Evolutionary conservation across 768 basidiomycete species (phyloP).

Genomic region (Tulasnella sp.): DNA sequence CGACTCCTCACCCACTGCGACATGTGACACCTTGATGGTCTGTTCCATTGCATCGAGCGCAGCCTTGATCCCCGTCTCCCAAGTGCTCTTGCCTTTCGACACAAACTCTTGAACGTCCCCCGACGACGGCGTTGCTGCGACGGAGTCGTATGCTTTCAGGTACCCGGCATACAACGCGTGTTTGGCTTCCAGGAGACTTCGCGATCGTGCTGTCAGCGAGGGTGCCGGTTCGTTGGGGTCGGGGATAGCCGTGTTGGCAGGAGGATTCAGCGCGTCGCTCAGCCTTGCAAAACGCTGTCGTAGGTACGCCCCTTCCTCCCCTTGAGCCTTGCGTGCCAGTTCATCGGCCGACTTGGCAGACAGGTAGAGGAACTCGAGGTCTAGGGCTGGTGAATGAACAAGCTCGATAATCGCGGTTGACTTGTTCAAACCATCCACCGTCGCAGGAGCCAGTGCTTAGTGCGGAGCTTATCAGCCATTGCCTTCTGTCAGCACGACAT

Average conservation of each 20-base stretch:
- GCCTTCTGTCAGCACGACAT: neutral
- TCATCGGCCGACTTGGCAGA: conserved; percentile 47
- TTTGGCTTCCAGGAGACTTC: conserved; percentile 48
- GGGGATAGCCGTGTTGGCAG: neutral
- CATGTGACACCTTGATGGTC: conserved; percentile 36
- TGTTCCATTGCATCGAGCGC: conserved; percentile 39
- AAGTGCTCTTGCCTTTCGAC: conserved; percentile 36
- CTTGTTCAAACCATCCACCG: conserved; percentile 47
- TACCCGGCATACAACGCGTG: conserved; percentile 34
- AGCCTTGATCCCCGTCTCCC: conserved; percentile 39
- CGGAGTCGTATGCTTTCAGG: conserved; percentile 35
- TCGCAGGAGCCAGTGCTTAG: conserved; percentile 55
- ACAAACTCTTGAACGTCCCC: conserved; percentile 37
- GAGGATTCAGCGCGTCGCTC: neutral
- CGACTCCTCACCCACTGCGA: conserved; percentile 4
- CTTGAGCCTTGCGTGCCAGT: conserved; percentile 37
- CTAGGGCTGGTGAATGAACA: conserved; percentile 48
- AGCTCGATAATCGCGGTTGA: conserved; percentile 40
- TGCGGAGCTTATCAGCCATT: neutral
- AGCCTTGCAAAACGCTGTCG: neutral
- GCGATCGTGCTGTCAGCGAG: conserved; percentile 18
- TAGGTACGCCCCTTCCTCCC: neutral
- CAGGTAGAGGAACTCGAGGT: conserved; percentile 47
- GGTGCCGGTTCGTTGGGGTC: conserved; percentile 2
- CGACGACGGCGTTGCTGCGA: no score